Evolutionary conservation across 306 rosid genomes (phyloP).

Genomic region (Gynostemma pentaphyllum): DNA sequence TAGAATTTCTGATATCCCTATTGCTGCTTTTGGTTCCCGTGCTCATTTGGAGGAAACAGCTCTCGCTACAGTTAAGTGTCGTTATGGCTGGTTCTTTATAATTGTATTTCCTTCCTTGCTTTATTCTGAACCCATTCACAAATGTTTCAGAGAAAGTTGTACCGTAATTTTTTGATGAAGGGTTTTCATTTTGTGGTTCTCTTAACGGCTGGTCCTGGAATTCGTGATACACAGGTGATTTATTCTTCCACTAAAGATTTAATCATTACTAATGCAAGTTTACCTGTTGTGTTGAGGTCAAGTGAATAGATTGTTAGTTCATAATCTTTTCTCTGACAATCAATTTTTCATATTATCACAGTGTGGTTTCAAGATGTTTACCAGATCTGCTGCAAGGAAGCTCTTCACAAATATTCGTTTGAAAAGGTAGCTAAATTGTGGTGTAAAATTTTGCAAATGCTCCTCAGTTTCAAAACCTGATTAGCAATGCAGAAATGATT

Average conservation of each 20-base stretch:
- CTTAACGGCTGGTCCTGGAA: conserved; percentile 87
- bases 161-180: conserved; percentile 93
- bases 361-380: conserved; percentile 99
- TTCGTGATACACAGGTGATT: conserved; percentile 87
- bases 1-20: conserved; percentile 67
- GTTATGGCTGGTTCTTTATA: conserved; percentile 1
- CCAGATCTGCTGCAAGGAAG: conserved; percentile 86
- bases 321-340: conserved; percentile 16
- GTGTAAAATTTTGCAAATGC: neutral
- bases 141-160: conserved; percentile 72
- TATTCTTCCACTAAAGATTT: neutral
- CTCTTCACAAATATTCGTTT: conserved; percentile 76
- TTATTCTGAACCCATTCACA: conserved; percentile 18
- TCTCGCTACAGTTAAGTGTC: conserved; percentile 66
- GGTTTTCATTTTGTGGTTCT: conserved; percentile 97
- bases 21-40: conserved; percentile 88
- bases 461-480: conserved; percentile 1
- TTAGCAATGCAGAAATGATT: neutral
- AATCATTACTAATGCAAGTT: neutral
- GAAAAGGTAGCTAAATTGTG: conserved; percentile 41
- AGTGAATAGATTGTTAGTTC: neutral
- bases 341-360: conserved; percentile 24
- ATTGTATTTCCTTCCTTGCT: conserved; percentile 1
- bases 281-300: conserved; percentile 3
- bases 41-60: conserved; percentile 96